Conservation (phyloP, 169 alveolate genomes). For the Cryptosporidium bovis region DNA sequence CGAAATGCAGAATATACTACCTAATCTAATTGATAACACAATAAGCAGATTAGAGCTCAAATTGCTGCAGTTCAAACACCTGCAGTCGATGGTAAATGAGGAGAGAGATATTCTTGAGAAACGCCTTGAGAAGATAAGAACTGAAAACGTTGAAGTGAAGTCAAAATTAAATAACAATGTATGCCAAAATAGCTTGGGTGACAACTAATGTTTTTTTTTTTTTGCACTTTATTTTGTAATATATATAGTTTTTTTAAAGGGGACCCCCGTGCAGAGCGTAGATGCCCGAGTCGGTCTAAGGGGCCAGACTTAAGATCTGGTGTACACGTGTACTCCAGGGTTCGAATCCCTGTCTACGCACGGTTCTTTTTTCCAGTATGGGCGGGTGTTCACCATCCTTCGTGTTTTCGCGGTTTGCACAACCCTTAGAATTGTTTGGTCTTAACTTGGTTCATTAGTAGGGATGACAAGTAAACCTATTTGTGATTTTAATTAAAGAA, state of each 20-base stretch:
- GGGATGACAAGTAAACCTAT: too few species aligned
- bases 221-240: not conserved
- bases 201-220: not conserved
- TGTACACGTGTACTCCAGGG: conserved; percentile 77
- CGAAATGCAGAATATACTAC: conserved; percentile 46
- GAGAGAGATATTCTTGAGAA: conserved; percentile 42
- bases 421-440: too few species aligned
- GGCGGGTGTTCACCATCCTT: too few species aligned
- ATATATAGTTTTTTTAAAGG: not conserved
- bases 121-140: conserved; percentile 35
- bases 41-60: conserved; percentile 47
- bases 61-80: conserved; percentile 42
- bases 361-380: not conserved
- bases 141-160: conserved; percentile 35
- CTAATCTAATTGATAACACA: conserved; percentile 52
- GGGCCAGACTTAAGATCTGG: conserved; percentile 78
- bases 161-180: conserved; percentile 30
- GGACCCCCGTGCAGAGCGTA: conserved; percentile 19
- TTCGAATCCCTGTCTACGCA: conserved; percentile 77
- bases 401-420: too few species aligned
- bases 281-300: conserved; percentile 78
- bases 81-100: conserved; percentile 70
- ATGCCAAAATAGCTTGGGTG: conserved; percentile 11
- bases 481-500: too few species aligned
- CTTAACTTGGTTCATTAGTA: too few species aligned